A percentile compares a stretch with the other conserved stretches of the same genome.
phyloP scores from a whole-genome alignment of 768 basidiomycete species.

The Agaricus blazei region DNA sequence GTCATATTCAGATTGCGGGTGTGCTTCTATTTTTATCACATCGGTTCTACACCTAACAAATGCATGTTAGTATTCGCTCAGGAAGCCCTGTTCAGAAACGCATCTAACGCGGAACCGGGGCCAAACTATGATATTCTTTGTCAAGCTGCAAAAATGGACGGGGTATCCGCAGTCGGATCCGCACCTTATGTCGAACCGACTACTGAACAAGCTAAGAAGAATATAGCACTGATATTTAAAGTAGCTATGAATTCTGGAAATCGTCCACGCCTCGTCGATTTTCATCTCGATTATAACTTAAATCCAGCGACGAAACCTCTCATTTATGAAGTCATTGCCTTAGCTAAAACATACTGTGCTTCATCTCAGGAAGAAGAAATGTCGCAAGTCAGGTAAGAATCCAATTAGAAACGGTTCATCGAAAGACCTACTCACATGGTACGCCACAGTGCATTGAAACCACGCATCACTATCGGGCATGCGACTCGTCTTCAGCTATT shows the following conservation, averaged over 20 bases:
- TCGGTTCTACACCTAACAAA: not conserved
- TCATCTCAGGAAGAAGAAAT: slow-evolving; percentile 6
- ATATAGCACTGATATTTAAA: slow-evolving; percentile 48
- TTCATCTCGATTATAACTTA: slow-evolving; percentile 67
- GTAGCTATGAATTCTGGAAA: slow-evolving; percentile 25
- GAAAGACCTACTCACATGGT: slow-evolving; percentile 10
- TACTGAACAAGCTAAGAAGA: slow-evolving; percentile 39
- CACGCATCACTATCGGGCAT: slow-evolving; percentile 52
- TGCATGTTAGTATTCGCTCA: slow-evolving; percentile 50
- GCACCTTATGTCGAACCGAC: slow-evolving; percentile 62
- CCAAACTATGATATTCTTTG: slow-evolving; percentile 41
- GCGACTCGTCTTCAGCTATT: slow-evolving; percentile 55
- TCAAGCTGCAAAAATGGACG: slow-evolving; percentile 31
- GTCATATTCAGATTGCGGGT: slow-evolving; percentile 59
- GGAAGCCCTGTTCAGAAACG: slow-evolving; percentile 44
- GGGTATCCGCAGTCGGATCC: slow-evolving; percentile 52
- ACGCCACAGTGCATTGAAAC: slow-evolving; percentile 17
- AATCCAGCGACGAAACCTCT: slow-evolving; percentile 46
- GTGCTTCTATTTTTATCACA: slow-evolving; percentile 9
- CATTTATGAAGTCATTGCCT: slow-evolving; percentile 47
- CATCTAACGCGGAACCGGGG: slow-evolving; percentile 30
- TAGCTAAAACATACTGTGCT: slow-evolving; percentile 18
- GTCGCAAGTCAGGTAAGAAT: slow-evolving; percentile 8
- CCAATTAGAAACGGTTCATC: not conserved
- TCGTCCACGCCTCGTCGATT: slow-evolving; percentile 41